Percentiles rank a stretch among this genome's conserved stretches.
phyloP scores from a whole-genome alignment of 139 green algal genomes.

The Tetradesmus lagerheimii region DNA sequence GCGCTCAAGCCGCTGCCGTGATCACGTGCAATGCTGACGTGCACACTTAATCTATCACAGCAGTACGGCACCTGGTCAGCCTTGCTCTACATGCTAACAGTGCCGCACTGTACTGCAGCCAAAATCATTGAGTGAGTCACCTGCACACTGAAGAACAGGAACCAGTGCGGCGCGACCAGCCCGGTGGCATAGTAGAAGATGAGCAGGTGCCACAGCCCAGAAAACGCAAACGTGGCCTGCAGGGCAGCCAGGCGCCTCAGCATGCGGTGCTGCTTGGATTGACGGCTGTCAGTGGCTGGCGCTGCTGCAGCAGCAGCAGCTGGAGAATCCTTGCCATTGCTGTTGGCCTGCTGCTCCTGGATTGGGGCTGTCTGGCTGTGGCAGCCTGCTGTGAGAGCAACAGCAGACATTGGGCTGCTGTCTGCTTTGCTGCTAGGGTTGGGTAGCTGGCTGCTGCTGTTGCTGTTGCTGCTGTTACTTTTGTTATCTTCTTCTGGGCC shows the following conservation, averaged over 20 bases:
- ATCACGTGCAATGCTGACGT: no score
- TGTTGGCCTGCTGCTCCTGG: background rate
- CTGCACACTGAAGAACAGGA: constrained; percentile 58
- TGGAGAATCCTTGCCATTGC: background rate
- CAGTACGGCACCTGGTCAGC: no score
- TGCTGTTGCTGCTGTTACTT: background rate
- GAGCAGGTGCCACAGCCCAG: constrained; percentile 59
- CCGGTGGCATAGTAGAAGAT: constrained; percentile 65
- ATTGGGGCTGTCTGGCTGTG: background rate
- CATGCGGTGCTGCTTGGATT: background rate
- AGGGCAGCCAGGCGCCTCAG: constrained; percentile 29
- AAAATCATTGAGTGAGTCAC: no score
- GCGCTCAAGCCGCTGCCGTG: no score
- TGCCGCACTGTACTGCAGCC: background rate
- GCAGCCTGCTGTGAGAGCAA: background rate
- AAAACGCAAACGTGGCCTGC: constrained; percentile 61
- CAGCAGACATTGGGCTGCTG: background rate
- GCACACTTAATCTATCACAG: no score
- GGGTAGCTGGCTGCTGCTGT: background rate
- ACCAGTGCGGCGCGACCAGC: constrained; percentile 57
- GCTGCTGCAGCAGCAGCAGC: background rate
- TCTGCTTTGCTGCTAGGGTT: background rate
- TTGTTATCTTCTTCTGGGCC: background rate
- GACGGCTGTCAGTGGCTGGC: background rate
- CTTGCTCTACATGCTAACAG: no score